Percentiles rank a stretch among this genome's conserved stretches.
Evolutionary conservation across 108 stramenopile species (phyloP).

Genomic region (Schizochytrium sp.): DNA sequence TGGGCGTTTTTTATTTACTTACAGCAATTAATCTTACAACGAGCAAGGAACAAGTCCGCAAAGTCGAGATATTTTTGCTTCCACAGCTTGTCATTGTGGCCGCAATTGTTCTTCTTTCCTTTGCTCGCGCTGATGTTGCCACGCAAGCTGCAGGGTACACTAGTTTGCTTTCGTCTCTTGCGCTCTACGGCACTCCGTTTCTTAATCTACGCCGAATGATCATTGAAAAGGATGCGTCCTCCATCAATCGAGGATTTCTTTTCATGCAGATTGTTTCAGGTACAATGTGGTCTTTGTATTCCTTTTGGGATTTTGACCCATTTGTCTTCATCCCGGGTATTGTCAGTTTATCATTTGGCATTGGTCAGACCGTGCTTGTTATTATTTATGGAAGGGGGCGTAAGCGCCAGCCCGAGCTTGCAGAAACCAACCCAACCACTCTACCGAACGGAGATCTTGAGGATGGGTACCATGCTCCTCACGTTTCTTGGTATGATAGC

Average conservation of each 20-base stretch:
- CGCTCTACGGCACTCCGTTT: slow-evolving; percentile 28
- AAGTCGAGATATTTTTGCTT: slow-evolving; percentile 15
- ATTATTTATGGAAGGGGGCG: neutral
- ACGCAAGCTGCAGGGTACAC: neutral
- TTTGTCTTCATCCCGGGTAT: slow-evolving; percentile 23
- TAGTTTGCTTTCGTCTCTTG: neutral
- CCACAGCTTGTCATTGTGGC: neutral
- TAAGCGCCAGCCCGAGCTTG: neutral
- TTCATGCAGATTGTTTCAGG: slow-evolving; percentile 48
- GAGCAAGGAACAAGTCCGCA: neutral
- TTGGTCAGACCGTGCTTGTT: neutral
- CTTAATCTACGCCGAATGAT: neutral
- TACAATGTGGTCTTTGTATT: slow-evolving; percentile 46
- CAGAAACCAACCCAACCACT: neutral
- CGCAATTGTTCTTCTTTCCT: neutral
- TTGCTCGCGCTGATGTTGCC: neutral
- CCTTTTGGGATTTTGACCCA: neutral
- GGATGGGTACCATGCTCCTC: neutral
- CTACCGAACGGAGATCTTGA: neutral
- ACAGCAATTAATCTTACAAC: slow-evolving; percentile 17
- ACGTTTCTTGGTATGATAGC: too few relatives aligned
- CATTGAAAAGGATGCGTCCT: slow-evolving; percentile 1
- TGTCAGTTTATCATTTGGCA: neutral
- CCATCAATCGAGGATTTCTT: slow-evolving; percentile 36
- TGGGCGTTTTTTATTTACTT: slow-evolving; percentile 29